Base-by-base conservation (phyloP, 2,329 filamentous ascomycete species). In the Coniochaeta prunicola region DNA sequence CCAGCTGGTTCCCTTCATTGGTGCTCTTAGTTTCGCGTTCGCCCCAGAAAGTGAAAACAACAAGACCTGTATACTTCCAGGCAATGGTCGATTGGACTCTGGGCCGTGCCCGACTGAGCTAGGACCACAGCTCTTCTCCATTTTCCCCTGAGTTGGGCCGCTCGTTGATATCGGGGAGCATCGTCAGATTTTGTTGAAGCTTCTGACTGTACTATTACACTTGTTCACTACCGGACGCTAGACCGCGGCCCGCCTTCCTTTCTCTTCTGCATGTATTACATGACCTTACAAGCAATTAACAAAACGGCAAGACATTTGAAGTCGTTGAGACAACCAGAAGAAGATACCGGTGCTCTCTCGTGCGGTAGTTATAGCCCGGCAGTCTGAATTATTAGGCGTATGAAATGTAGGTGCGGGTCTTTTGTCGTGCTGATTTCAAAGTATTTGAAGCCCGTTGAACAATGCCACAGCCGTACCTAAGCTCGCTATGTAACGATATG, bases 1-100 rank as follows among this genome's bases (percentile, higher is more conserved):
- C 26, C 81, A 84, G 64, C 68, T 83, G 8, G 75, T 82, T 61
- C 76, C 76, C 1, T 82, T 80, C 59, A 71, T 69, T 4, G 76
- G 74, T 1, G 69, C 71, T 24, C 68, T 68, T 2, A 73, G 69
- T 59, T 74, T 83, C 38, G 68, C 74, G 0, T 72, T 82, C 24
- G 73, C 76, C 10, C 80, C 80, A 0, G 67, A 69, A 19, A 79
- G 75, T 57, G 76, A 74, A 58, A 70, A 71, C 24, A 75, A 74
- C 56, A 66, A 67, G 55, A 76, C 72, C 2, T 82, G 80, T 60
- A 67, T 81, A 42, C 67, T 78, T 5, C 67, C 72, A 21, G 75
- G 74, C 12, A 62, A 68, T 28, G 61, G 58, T 5, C 67, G 66
- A 45, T 61, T 73, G 8, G 60, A 64, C 1, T 68, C 69, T 7